Evolutionary conservation across 2,329 filamentous ascomycete species (phyloP).

Genomic region (Clonostachys sp.): DNA sequence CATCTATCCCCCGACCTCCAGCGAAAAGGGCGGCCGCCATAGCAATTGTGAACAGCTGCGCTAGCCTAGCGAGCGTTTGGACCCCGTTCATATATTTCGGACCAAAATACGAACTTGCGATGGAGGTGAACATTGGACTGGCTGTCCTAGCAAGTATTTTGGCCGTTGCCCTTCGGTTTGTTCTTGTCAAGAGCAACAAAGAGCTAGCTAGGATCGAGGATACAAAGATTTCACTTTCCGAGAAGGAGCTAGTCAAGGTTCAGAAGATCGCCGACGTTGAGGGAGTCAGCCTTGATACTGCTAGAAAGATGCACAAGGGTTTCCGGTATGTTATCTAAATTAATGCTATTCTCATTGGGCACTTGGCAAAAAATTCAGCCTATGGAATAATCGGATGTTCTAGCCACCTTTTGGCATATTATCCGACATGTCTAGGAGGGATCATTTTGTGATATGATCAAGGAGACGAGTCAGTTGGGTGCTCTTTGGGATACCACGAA

Average conservation of each 20-base stretch:
- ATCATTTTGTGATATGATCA: too few relatives aligned
- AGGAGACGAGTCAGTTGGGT: too few relatives aligned
- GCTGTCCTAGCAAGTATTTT: background rate
- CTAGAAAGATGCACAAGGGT: constrained; percentile 34
- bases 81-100: constrained; percentile 41
- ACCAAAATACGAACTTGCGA: constrained; percentile 30
- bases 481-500: too few relatives aligned
- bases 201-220: constrained; percentile 28
- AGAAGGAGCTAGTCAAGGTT: constrained; percentile 23
- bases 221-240: constrained; percentile 25
- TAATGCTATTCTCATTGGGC: too few relatives aligned
- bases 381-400: too few relatives aligned
- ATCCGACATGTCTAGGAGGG: too few relatives aligned
- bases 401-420: too few relatives aligned
- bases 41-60: constrained; percentile 51
- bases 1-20: constrained; percentile 42
- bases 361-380: too few relatives aligned
- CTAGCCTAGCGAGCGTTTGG: constrained; percentile 47
- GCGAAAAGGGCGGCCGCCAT: constrained; percentile 50
- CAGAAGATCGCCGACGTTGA: constrained; percentile 46
- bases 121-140: constrained; percentile 29
- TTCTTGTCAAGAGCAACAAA: constrained; percentile 33
- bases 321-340: constrained; percentile 33
- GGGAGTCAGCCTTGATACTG: constrained; percentile 35
- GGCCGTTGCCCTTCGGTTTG: constrained; percentile 28